Base-by-base conservation (phyloP, 331 rosid genomes). In the Rhamnella rubrinervis region DNA sequence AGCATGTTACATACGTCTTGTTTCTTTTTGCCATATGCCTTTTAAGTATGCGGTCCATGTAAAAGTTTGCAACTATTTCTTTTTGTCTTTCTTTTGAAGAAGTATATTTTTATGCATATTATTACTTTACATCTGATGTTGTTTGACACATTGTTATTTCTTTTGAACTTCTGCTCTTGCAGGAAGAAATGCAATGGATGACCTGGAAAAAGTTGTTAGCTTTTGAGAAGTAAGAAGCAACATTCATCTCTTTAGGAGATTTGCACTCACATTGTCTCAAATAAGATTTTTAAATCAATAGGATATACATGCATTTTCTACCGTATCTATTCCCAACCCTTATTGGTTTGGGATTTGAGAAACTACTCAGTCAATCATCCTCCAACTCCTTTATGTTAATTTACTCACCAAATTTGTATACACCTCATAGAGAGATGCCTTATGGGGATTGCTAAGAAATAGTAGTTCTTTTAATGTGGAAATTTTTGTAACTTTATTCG, bases 151-250 rank as follows among this genome's bases (percentile, higher is more conserved):
- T 74, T 59, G 44, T 77, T 59, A 40, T 28, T 67, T 59, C 9
- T 59, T 8, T 16, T 53, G 67, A 68, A 21, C 14, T 58, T 73
- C 63, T 61, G 65, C 60, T 83, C 31, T 81, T 66, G 72, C 92
- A 93, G 98, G 97, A 93, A 81, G 98, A 93, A 89, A 69, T 72
- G 79, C 98, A 93, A 69, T 91, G 97, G 98, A 73, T 87, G 78
- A 86, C 91, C 21, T 91, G 96, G 96, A 91, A 84, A 79, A 89
- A 81, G 75, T 80, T 93, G 72, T 66, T 93, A 75, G 84, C 92
- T 71, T 93, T 93, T 71, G 98, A 91, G 79, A 93, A 87, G 98
- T 93, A 82, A 87, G 97, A 67, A 83, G 59, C 61, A 50, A 2
- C 16, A 19, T 19, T 23, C 4, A 11, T 55, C 49, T 5, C 55